Conservation (phyloP, 768 basidiomycete genomes). For the Trametes sanguinea region DNA sequence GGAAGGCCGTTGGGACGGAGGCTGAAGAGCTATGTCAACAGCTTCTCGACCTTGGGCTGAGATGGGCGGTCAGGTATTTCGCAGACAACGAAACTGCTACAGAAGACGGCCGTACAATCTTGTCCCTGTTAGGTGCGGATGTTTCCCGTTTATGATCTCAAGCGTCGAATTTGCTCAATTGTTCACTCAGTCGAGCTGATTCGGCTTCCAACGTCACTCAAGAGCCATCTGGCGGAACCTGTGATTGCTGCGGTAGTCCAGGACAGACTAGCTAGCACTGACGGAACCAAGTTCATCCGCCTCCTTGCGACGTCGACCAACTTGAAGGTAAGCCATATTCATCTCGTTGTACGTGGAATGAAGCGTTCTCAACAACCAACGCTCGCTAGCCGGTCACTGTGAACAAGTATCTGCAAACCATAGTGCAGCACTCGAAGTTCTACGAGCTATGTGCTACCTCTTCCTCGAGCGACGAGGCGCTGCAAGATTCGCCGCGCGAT, state of each 20-base stretch:
- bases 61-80: conserved; percentile 24
- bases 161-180: neutral
- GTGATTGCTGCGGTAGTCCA: conserved; percentile 65
- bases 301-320: conserved; percentile 27
- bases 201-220: conserved; percentile 33
- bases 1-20: conserved; percentile 1
- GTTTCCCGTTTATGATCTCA: neutral
- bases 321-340: conserved; percentile 59
- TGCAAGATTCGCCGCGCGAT: conserved; percentile 37
- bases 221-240: conserved; percentile 69
- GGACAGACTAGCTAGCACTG: conserved; percentile 48
- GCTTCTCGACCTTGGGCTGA: conserved; percentile 23
- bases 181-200: neutral
- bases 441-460: conserved; percentile 43
- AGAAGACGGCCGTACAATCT: conserved; percentile 3
- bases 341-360: too few species aligned
- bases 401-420: conserved; percentile 74
- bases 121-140: conserved; percentile 8
- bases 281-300: conserved; percentile 33
- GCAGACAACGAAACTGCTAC: neutral
- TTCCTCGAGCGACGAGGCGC: neutral
- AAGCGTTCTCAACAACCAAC: too few species aligned
- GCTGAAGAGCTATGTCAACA: neutral
- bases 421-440: conserved; percentile 72
- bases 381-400: conserved; percentile 59